A percentile compares a stretch with the other conserved stretches of the same genome.
These are phyloP conservation scores for Knoxia roxburghii DNA, from an alignment of 257 asterid genomes.

Conservation along the genomic window DNA sequence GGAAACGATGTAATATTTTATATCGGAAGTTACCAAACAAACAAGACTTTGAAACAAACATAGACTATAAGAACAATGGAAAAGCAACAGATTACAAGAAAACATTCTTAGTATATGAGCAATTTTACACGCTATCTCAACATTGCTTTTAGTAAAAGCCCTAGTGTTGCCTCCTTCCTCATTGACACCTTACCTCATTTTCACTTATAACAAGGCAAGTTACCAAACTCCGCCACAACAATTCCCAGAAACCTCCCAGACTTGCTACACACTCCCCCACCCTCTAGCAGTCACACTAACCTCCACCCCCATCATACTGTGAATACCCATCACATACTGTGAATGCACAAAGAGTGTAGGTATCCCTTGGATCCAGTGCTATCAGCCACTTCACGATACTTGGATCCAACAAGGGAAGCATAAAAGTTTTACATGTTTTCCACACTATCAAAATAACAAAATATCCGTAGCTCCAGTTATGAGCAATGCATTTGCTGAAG, in stretches of 20 bases:
- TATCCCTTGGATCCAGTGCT: background rate
- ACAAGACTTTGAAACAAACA: background rate
- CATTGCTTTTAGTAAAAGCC: background rate
- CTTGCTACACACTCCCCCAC: background rate
- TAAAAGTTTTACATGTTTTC: background rate
- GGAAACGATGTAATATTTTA: background rate
- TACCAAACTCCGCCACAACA: background rate
- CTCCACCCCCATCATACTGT: background rate
- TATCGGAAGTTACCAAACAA: background rate
- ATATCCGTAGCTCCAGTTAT: background rate
- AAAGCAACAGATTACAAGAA: background rate
- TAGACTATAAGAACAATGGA: background rate
- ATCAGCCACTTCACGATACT: background rate
- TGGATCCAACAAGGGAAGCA: background rate
- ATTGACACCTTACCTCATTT: background rate
- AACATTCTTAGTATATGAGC: background rate
- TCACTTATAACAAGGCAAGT: background rate
- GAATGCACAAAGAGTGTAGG: background rate
- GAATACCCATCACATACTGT: background rate
- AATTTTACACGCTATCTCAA: no score
- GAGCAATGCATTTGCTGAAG: background rate
- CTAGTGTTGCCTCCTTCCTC: background rate
- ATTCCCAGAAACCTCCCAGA: background rate
- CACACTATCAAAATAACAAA: background rate
- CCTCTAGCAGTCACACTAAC: background rate